Conservation (phyloP, 129 eudicot species). For the Artemisia annua region DNA sequence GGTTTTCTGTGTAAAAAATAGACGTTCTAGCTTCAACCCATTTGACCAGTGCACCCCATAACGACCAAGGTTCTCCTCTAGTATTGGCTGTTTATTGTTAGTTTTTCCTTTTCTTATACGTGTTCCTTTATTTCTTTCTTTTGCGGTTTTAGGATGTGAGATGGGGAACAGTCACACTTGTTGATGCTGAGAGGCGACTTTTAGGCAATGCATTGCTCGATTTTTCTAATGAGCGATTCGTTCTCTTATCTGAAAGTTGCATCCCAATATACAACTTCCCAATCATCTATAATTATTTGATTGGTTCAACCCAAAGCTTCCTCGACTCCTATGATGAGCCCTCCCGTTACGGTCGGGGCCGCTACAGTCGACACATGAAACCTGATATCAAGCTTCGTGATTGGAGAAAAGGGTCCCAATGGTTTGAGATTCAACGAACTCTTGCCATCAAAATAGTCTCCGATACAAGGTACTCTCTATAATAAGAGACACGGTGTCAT, state of each 20-base stretch:
- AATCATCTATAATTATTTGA: slow-evolving; percentile 74
- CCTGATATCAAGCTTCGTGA: slow-evolving; percentile 62
- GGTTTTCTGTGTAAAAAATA: background rate
- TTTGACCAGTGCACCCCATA: background rate
- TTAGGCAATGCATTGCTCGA: slow-evolving; percentile 92
- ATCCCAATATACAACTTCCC: slow-evolving; percentile 79
- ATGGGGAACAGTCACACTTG: slow-evolving; percentile 81
- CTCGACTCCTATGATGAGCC: slow-evolving; percentile 81
- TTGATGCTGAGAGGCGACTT: slow-evolving; percentile 85
- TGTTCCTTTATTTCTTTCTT: background rate
- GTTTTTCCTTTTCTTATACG: background rate
- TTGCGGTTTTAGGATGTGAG: slow-evolving; percentile 50
- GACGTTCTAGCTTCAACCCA: background rate
- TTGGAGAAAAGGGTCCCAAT: slow-evolving; percentile 96
- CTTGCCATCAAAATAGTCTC: slow-evolving; percentile 63
- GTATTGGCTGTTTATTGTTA: background rate
- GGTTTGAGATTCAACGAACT: slow-evolving; percentile 78
- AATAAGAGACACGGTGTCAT: background rate
- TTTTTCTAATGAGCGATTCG: slow-evolving; percentile 86
- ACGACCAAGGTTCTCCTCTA: background rate
- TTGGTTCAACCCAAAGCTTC: slow-evolving; percentile 61
- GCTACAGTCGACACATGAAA: slow-evolving; percentile 70
- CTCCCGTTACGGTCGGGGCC: slow-evolving; percentile 87
- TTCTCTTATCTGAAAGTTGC: slow-evolving; percentile 91
- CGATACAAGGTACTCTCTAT: slow-evolving; percentile 44